These are phyloP conservation scores for Trypanosoma platydactyli DNA, from an alignment of 208 protist species.

Conservation along the genomic window DNA sequence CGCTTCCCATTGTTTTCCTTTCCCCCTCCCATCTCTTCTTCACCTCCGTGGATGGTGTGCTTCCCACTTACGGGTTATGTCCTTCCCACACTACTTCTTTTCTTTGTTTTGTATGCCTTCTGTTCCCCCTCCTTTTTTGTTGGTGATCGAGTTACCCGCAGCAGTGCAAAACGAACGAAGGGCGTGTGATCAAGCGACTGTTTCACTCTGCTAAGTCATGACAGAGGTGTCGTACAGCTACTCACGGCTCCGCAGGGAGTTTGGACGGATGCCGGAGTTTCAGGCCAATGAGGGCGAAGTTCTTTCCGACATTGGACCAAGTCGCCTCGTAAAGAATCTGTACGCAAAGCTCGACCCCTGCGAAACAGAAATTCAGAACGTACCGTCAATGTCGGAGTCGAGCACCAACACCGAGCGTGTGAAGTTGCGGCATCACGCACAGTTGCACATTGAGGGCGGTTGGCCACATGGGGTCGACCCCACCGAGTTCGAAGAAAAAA, in stretches of 20 bases:
- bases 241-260: conserved; percentile 88
- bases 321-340: conserved; percentile 59
- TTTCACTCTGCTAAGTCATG: conserved; percentile 37
- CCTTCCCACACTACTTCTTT: too few relatives aligned
- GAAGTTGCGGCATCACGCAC: conserved; percentile 86
- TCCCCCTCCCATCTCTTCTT: too few relatives aligned
- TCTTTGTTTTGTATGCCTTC: too few relatives aligned
- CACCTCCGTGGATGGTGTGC: too few relatives aligned
- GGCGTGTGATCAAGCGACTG: conserved; percentile 1
- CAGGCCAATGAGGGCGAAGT: conserved; percentile 92
- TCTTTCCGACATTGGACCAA: conserved; percentile 88
- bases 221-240: conserved; percentile 94
- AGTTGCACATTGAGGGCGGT: conserved; percentile 95
- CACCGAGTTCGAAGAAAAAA: conserved; percentile 94
- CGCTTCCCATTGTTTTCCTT: too few relatives aligned
- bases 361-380: conserved; percentile 90
- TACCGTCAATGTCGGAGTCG: conserved; percentile 91
- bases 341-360: conserved; percentile 86
- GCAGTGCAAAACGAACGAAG: too few relatives aligned
- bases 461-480: conserved; percentile 97
- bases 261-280: conserved; percentile 92
- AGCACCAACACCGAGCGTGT: conserved; percentile 95
- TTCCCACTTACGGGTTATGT: too few relatives aligned
- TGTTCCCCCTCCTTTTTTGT: too few relatives aligned
- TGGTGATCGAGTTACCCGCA: too few relatives aligned